Conservation (phyloP, 2,329 filamentous ascomycete genomes). For the Colletotrichum tropicicola region DNA sequence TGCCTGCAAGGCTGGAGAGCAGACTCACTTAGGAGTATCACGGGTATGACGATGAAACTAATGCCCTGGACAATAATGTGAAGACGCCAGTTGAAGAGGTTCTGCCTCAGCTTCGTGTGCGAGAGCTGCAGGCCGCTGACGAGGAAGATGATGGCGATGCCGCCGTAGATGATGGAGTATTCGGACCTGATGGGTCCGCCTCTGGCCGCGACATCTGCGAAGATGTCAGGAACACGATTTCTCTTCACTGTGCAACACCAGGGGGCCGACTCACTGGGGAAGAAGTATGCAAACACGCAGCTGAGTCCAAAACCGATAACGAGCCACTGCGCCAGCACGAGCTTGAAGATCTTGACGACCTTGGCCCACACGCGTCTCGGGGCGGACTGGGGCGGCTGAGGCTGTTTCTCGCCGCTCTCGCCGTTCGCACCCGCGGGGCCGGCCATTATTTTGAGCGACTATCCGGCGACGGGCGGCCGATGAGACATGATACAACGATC, state of each 20-base stretch:
- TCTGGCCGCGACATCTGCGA: slow-evolving; percentile 55
- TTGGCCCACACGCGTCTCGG: background rate
- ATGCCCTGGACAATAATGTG: slow-evolving; percentile 74
- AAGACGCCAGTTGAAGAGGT: slow-evolving; percentile 73
- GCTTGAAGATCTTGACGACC: slow-evolving; percentile 29
- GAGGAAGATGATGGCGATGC: slow-evolving; percentile 75
- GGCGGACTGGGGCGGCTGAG: background rate
- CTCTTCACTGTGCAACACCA: background rate
- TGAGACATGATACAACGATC: background rate
- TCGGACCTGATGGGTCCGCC: slow-evolving; percentile 61
- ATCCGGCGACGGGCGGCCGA: background rate
- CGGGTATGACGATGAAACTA: slow-evolving; percentile 73
- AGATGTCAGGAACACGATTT: background rate
- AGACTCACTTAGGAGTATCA: slow-evolving; percentile 63
- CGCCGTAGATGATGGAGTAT: slow-evolving; percentile 73
- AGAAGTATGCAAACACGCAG: slow-evolving; percentile 56
- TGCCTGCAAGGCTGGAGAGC: background rate
- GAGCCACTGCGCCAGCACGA: slow-evolving; percentile 69
- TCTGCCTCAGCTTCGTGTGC: slow-evolving; percentile 66
- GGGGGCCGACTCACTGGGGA: slow-evolving; percentile 46
- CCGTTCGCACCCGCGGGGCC: background rate
- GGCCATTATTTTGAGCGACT: background rate
- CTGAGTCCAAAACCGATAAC: slow-evolving; percentile 67
- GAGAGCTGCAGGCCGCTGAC: slow-evolving; percentile 76
- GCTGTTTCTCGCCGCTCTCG: background rate